These are phyloP conservation scores for Entomortierella parvispora DNA, from an alignment of 192 early-diverging fungal genomes.

Conservation along the genomic window DNA sequence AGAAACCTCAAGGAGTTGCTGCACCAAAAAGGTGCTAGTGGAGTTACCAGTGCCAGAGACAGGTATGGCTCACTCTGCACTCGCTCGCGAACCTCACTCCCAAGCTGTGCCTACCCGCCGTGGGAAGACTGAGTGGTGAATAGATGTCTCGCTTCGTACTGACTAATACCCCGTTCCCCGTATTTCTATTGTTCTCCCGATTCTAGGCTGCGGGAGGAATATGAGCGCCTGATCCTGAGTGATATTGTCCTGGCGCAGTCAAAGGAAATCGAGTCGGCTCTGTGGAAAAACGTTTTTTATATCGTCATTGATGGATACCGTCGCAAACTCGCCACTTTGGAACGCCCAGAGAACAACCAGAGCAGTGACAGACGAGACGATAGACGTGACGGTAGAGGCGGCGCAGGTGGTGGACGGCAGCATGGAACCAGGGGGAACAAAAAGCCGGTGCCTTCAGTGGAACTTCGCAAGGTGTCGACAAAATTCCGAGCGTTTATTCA, in stretches of 20 bases:
- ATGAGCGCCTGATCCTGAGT: constrained; percentile 55
- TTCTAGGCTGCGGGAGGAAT: constrained; percentile 55
- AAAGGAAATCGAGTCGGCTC: constrained; percentile 56
- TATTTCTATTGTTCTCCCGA: background rate
- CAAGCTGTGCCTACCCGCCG: too few species aligned
- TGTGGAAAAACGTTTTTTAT: constrained; percentile 64
- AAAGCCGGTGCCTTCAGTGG: constrained; percentile 16
- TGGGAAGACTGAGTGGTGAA: too few species aligned
- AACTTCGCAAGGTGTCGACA: constrained; percentile 48
- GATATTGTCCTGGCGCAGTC: constrained; percentile 56
- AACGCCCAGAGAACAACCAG: constrained; percentile 16
- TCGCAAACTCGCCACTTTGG: constrained; percentile 48
- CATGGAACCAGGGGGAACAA: constrained; percentile 40
- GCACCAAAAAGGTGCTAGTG: constrained; percentile 39
- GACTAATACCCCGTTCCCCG: constrained; percentile 6
- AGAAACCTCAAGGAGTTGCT: constrained; percentile 34
- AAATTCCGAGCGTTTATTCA: constrained; percentile 60
- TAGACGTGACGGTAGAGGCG: constrained; percentile 11
- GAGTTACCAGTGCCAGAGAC: constrained; percentile 47
- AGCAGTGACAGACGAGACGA: constrained; percentile 7
- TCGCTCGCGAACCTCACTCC: background rate
- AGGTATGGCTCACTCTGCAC: constrained; percentile 18
- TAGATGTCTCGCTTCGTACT: background rate
- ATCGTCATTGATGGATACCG: constrained; percentile 62
- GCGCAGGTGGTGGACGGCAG: constrained; percentile 20